Conservation (phyloP, 352 stramenopile species). For the Pythium guiyangense region DNA sequence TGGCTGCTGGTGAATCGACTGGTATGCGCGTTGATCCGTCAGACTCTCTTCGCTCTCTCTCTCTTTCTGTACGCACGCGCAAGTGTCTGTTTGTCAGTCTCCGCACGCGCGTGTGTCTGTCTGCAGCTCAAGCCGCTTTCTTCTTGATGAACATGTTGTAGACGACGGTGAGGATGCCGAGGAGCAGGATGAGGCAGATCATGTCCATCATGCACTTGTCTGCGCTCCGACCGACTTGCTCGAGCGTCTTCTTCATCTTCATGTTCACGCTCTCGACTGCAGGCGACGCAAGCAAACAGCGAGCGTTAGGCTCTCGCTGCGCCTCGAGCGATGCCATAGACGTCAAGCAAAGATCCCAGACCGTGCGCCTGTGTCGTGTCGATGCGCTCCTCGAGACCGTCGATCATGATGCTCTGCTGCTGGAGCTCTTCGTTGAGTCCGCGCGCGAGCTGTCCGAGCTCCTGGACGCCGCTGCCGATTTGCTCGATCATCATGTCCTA, state of each 20-base stretch:
- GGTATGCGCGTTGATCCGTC: too few species aligned
- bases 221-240: conserved; percentile 59
- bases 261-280: conserved; percentile 80
- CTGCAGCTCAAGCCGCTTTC: conserved; percentile 8
- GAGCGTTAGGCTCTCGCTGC: background rate
- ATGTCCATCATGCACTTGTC: conserved; percentile 90
- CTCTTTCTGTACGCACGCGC: background rate
- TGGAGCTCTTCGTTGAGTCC: conserved; percentile 82
- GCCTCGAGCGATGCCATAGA: background rate
- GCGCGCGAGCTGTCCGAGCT: conserved; percentile 68
- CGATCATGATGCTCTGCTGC: conserved; percentile 87
- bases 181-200: conserved; percentile 84
- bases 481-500: conserved; percentile 86
- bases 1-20: too few species aligned
- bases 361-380: conserved; percentile 75
- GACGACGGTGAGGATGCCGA: conserved; percentile 75
- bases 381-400: conserved; percentile 74
- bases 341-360: conserved; percentile 18
- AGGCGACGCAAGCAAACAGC: background rate
- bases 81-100: background rate
- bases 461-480: conserved; percentile 74
- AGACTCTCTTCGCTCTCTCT: too few species aligned
- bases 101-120: background rate
- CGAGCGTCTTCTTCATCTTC: conserved; percentile 84
- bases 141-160: conserved; percentile 91